Evolutionary conservation across 2,329 filamentous ascomycete species (phyloP), one percentile per base, ranked within the genome.

Genomic region (Lachnum nothofagi): DNA sequence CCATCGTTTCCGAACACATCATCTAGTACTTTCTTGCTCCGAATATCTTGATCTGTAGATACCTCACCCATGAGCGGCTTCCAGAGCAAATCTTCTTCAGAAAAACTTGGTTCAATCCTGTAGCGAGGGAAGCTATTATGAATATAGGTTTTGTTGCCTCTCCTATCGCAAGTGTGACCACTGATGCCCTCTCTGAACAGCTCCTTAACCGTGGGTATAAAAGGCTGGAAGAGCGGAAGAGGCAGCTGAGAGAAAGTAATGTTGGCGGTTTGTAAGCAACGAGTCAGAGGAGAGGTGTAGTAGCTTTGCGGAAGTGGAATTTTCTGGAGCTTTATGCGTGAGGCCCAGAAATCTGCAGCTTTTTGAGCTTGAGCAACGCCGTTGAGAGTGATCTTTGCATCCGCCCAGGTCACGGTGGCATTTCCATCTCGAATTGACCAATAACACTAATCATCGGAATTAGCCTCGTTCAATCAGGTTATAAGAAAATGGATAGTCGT

Each of bases 91-190:
- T 81, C 77, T 1, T 73, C 38, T 61, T 87, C 82, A 0, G 71
- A 62, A 58, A 88, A 86, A 0, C 78, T 79, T 1, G 67, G 62
- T 65, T 87, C 84, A 42, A 87, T 78, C 4, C 57, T 58, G 60
- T 75, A 83, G 4, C 56, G 62, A 0, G 80, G 80, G 42, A 80
- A 79, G 3, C 72, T 68, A 2, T 66, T 53, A 14, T 68, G 65
- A 52, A 87, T 81, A 49, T 73, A 72, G 0, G 74, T 71, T 59
- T 72, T 76, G 57, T 67, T 76, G 19, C 75, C 76, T 8, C 84
- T 73, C 24, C 77, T 73, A 65, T 88, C 81, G 62, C 85, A 88
- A 0, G 83, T 86, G 61, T 86, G 84, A 35, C 81, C 77, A 46
- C 76, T 80, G 47, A 87, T 78, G 2, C 78, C 77, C 65, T 88